A percentile compares a stretch with the other conserved stretches of the same genome.
phyloP scores from a whole-genome alignment of 805 yeast species.

The Suhomyces emberorum region DNA sequence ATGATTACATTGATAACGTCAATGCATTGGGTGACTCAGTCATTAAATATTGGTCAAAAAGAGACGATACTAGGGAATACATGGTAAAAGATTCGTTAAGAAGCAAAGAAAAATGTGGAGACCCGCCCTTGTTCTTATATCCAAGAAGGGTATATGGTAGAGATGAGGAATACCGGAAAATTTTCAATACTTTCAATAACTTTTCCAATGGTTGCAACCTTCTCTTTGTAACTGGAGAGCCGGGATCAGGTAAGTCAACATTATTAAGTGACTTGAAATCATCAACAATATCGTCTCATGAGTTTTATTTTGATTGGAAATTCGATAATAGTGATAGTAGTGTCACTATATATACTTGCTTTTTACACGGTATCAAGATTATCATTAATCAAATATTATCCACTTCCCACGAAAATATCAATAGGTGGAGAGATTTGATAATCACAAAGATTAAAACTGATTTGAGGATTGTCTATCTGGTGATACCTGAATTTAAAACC shows the following conservation, averaged over 20 bases:
- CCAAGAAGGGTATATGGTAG: constrained; percentile 12
- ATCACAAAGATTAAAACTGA: constrained; percentile 39
- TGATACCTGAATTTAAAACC: constrained; percentile 44
- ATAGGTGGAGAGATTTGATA: constrained; percentile 40
- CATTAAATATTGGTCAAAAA: constrained; percentile 2
- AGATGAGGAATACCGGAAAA: constrained; percentile 10
- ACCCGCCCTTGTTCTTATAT: constrained; percentile 9
- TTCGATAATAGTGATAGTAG: constrained; percentile 23
- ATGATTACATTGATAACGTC: constrained; percentile 14
- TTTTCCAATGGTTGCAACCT: constrained; percentile 15
- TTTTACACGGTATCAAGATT: constrained; percentile 36
- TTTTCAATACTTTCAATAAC: constrained; percentile 8
- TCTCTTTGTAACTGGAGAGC: constrained; percentile 36
- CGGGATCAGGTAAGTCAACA: constrained; percentile 47
- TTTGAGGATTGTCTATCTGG: constrained; percentile 35
- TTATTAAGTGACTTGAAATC: constrained; percentile 38
- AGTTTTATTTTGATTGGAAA: constrained; percentile 30
- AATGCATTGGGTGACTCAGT: not conserved
- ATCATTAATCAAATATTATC: constrained; percentile 41
- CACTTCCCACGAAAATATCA: constrained; percentile 30
- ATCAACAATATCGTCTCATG: constrained; percentile 27
- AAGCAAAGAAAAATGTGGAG: constrained; percentile 5
- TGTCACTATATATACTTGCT: constrained; percentile 35
- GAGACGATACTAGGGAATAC: constrained; percentile 3
- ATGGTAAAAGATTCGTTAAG: not conserved